Conservation (phyloP, 495 filamentous ascomycete species). For the Penicillium longicatenatum region DNA sequence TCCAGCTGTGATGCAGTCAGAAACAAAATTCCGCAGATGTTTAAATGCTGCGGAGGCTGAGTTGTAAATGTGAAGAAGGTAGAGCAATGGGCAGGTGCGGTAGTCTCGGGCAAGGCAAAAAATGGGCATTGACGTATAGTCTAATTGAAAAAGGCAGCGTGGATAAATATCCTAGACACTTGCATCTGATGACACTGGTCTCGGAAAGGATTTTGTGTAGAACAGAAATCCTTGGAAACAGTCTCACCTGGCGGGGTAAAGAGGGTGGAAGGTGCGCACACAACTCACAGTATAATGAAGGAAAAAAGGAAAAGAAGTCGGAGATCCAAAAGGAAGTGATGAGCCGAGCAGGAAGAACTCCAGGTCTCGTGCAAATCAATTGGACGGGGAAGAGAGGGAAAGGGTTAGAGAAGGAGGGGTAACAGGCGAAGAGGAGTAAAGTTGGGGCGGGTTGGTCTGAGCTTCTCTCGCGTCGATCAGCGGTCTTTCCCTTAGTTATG, state of each 20-base stretch:
- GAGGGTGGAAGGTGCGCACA: conserved; percentile 3
- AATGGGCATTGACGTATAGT: conserved; percentile 8
- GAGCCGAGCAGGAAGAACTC: conserved; percentile 2
- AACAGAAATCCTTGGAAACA: conserved; percentile 1
- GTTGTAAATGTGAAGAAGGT: conserved; percentile 5
- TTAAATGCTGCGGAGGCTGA: background rate
- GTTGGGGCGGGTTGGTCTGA: conserved; percentile 22
- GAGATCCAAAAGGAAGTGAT: background rate
- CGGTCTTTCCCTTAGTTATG: background rate
- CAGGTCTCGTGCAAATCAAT: conserved; percentile 6
- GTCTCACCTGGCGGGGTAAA: conserved; percentile 5
- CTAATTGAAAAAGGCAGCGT: conserved; percentile 10
- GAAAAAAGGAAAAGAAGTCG: conserved; percentile 1
- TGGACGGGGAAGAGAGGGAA: conserved; percentile 3
- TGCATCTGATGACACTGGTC: background rate
- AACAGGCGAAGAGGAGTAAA: conserved; percentile 19
- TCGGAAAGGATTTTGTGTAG: conserved; percentile 10
- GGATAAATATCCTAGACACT: conserved; percentile 2
- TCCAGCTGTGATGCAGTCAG: background rate
- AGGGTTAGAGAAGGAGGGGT: conserved; percentile 11
- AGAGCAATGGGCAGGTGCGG: conserved; percentile 9
- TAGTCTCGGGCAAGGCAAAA: conserved; percentile 11
- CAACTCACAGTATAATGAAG: background rate
- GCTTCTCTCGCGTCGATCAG: conserved; percentile 26
- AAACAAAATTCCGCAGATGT: background rate